Conservation (phyloP, 23 red algal genomes). For the Gracilariopsis chorda region DNA sequence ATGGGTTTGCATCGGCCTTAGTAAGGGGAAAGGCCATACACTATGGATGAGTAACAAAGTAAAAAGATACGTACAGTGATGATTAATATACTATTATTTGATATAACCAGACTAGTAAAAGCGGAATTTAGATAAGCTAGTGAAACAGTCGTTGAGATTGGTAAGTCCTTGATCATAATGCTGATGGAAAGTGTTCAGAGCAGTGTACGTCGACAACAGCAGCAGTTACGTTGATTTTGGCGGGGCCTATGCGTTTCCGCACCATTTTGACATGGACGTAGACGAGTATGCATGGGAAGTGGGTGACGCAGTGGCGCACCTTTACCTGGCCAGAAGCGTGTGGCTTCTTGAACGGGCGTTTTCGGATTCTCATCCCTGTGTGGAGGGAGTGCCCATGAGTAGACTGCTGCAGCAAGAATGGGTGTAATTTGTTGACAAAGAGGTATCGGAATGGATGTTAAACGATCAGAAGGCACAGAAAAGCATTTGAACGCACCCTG, state of each 20-base stretch:
- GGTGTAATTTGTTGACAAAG: constrained; percentile 23
- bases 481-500: not conserved
- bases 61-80: no score
- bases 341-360: constrained; percentile 50
- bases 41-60: no score
- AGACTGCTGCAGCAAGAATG: not conserved
- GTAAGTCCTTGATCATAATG: no score
- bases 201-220: not conserved
- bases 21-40: no score
- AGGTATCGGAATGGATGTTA: constrained; percentile 49
- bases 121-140: no score
- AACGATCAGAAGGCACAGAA: constrained; percentile 42
- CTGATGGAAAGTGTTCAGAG: not conserved
- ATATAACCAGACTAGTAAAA: no score
- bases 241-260: constrained; percentile 17
- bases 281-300: not conserved
- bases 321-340: constrained; percentile 42
- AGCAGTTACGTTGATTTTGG: not conserved
- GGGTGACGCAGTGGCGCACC: constrained; percentile 12
- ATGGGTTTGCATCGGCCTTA: no score
- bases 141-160: no score
- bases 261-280: constrained; percentile 38
- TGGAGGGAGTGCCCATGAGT: not conserved
- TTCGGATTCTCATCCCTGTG: not conserved
- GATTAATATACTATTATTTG: no score